A percentile compares a stretch with the other conserved stretches of the same genome.
These are phyloP conservation scores for Gonium pectorale DNA, from an alignment of 139 green algal genomes.

Conservation along the genomic window DNA sequence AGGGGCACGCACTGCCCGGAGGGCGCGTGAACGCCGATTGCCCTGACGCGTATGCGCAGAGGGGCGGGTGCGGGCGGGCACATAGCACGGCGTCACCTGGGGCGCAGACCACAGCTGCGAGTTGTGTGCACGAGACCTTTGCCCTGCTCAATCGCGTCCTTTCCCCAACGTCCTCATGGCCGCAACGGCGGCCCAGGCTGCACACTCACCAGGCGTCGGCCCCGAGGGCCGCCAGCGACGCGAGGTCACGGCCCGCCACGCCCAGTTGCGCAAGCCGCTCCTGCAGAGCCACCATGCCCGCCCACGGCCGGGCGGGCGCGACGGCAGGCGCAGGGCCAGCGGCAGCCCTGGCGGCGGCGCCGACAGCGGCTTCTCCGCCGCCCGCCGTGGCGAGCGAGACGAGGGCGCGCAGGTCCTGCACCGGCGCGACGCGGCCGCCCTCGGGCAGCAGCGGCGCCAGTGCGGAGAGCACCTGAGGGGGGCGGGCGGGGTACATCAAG, in stretches of 20 bases:
- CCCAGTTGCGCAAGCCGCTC: conserved; percentile 41
- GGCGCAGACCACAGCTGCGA: no score
- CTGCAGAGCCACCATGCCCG: conserved; percentile 40
- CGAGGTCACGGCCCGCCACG: conserved; percentile 17
- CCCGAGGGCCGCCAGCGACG: conserved; percentile 25
- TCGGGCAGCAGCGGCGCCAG: conserved; percentile 11
- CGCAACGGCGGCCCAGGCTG: no score
- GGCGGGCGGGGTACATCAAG: not conserved
- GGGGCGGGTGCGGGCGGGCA: no score
- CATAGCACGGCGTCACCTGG: no score
- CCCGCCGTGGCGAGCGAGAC: not conserved
- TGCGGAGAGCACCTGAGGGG: conserved; percentile 7
- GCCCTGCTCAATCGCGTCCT: no score
- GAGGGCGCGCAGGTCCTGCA: conserved; percentile 18
- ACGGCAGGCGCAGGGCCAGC: not conserved
- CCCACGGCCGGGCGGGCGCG: not conserved
- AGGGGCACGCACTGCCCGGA: no score
- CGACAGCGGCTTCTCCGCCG: no score
- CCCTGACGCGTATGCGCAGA: no score
- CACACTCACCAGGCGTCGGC: conserved; percentile 29
- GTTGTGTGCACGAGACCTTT: no score
- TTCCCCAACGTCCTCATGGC: no score
- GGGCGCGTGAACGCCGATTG: no score
- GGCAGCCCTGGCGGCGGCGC: not conserved
- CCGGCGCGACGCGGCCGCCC: not conserved